Evolutionary conservation across 495 filamentous ascomycete genomes (phyloP).

Genomic region (Aspergillus haitiensis): DNA sequence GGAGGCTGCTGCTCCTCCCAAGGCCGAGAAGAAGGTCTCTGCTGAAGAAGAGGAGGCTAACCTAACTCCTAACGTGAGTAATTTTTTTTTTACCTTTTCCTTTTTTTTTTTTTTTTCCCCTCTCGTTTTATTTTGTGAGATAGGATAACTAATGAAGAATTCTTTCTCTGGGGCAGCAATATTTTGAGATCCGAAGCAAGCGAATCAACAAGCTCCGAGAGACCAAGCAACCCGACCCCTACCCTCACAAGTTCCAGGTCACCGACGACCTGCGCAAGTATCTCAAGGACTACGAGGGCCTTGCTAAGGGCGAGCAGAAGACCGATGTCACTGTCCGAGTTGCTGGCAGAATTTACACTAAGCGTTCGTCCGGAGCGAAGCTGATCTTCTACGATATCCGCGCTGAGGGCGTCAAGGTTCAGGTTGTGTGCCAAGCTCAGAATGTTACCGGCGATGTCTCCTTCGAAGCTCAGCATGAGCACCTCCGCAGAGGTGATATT

Average conservation of each 20-base stretch:
- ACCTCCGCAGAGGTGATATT: slow-evolving; percentile 86
- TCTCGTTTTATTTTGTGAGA: neutral
- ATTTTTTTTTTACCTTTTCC: neutral
- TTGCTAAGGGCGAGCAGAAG: slow-evolving; percentile 82
- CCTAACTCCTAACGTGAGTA: slow-evolving; percentile 82
- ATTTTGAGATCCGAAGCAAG: slow-evolving; percentile 92
- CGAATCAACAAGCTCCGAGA: slow-evolving; percentile 81
- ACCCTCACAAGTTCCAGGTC: slow-evolving; percentile 96
- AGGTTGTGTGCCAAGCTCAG: slow-evolving; percentile 89
- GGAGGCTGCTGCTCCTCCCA: slow-evolving; percentile 70
- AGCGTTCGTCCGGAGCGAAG: slow-evolving; percentile 78
- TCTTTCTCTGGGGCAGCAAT: slow-evolving; percentile 62
- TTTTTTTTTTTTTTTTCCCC: neutral
- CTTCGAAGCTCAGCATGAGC: slow-evolving; percentile 86
- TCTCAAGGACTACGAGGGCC: slow-evolving; percentile 66
- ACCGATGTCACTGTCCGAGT: slow-evolving; percentile 70
- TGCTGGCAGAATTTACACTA: slow-evolving; percentile 85
- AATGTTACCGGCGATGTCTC: slow-evolving; percentile 59
- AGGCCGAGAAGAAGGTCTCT: slow-evolving; percentile 66
- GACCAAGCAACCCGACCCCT: slow-evolving; percentile 80
- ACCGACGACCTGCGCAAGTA: slow-evolving; percentile 77
- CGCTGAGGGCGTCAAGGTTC: slow-evolving; percentile 78
- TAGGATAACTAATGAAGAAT: slow-evolving; percentile 18
- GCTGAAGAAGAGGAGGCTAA: slow-evolving; percentile 70
- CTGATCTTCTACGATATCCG: slow-evolving; percentile 92